Evolutionary conservation across 2,329 filamentous ascomycete genomes (phyloP), one percentile per base, ranked within the genome.

Genomic region (Lecanicillium sp.): DNA sequence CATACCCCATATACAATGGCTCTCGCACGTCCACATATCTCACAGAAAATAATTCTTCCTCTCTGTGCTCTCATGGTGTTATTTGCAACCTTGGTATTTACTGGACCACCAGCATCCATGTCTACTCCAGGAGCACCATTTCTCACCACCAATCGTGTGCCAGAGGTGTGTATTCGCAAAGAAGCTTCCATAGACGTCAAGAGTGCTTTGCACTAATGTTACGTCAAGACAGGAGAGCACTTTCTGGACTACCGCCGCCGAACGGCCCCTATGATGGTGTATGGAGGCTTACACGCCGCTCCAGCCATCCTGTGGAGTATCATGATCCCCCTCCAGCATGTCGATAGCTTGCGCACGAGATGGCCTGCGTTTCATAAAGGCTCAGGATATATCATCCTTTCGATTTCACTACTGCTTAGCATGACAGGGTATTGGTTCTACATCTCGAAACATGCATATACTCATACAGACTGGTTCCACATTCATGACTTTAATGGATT

Each of bases 151-250:
- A n/a, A n/a, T n/a, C n/a, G n/a, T n/a, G n/a, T n/a, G n/a, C n/a
- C n/a, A n/a, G n/a, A n/a, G n/a, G n/a, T n/a, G n/a, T n/a, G n/a
- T n/a, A n/a, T n/a, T n/a, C n/a, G n/a, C n/a, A n/a, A n/a, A n/a
- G n/a, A n/a, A n/a, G n/a, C n/a, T n/a, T n/a, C n/a, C n/a, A n/a
- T n/a, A n/a, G n/a, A 25, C 7, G 22, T 6, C 6, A 25, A 6
- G 11, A 6, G 11, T 25, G 11, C 22, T 11, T 11, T 25, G 7
- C 22, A 25, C 22, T 11, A 25, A 25, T 25, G 7, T 25, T 11
- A 25, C 11, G 6, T 11, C 4, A 60, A 35, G 33, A 35, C 17
- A 4, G 36, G 36, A 29, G 29, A 38, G n/a, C 17, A 33, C 16
- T 38, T 38, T 20, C 20, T 38, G 13, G 18, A 35, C 11, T 22